Evolutionary conservation across 78 protist genomes (phyloP).

Genomic region (Diacronema lutheri): DNA sequence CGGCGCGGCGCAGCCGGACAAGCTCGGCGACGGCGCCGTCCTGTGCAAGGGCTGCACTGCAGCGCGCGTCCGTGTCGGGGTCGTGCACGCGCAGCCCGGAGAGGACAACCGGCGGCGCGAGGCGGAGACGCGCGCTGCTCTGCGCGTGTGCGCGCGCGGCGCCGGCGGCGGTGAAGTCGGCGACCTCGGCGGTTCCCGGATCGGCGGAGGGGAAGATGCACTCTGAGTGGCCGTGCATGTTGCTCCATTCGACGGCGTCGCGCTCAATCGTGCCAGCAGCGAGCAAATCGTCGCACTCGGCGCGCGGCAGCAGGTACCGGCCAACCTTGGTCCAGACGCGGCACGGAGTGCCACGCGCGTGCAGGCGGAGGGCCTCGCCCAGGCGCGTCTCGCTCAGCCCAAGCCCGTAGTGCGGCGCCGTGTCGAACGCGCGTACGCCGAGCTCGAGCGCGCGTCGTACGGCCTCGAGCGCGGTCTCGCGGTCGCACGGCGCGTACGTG

Average conservation of each 20-base stretch:
- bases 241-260: too few relatives aligned
- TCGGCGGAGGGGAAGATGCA: too few relatives aligned
- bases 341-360: neutral
- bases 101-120: neutral
- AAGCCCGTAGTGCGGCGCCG: constrained; percentile 2
- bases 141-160: neutral
- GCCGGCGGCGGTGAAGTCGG: neutral
- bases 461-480: neutral
- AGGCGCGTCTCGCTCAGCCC: neutral
- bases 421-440: neutral
- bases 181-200: neutral
- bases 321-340: neutral
- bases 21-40: neutral
- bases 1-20: neutral
- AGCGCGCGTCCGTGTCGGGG: neutral
- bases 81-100: neutral
- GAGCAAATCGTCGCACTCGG: neutral
- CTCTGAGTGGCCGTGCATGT: too few relatives aligned
- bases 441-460: neutral
- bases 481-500: too few relatives aligned
- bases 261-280: too few relatives aligned
- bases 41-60: neutral
- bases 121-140: neutral
- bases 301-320: neutral
- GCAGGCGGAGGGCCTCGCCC: neutral